Evolutionary conservation across 306 rosid genomes (phyloP), one percentile per base, ranked within the genome.

Genomic region (Vigna trinervia): DNA sequence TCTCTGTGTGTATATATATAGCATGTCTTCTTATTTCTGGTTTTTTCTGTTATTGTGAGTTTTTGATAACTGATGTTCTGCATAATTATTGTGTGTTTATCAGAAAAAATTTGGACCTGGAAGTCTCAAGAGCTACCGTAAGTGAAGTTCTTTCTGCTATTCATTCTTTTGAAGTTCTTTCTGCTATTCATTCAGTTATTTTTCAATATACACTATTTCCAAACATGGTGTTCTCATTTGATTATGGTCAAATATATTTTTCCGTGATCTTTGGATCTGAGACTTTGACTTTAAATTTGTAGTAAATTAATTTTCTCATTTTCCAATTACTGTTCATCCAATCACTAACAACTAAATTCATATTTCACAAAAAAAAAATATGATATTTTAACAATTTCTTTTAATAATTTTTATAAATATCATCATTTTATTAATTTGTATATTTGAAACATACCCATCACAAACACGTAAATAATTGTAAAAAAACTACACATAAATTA

Each of bases 71-170:
- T 5, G 8, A 0, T 68, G 79, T 4, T 26, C 11, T 53, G 51
- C 12, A 54, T 23, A 15, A 15, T 3, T 45, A 3, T 79, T 73
- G 12, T 73, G 12, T 78, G 12, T 71, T 68, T 82, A 14, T 60
- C 92, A 93, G 96, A 88, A 32, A 11, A 77, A 73, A 23, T 84
- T 45, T 82, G 96, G 98, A 82, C 89, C 90, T 1, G 95, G 94
- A 43, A 93, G 96, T 76, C 87, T 93, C 66, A 89, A 80, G 81
- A 84, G 85, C 89, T 75, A 9, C 83, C 93, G 98, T 93, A 81
- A 91, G 96, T 89, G 75, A 62, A 52, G 65, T 62, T 69, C 32
- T 71, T 84, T 46, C n/a, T 13, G 19, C 20, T 3, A 8, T 72
- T 66, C 46, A 3, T 61, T 41, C 4, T 48, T 41, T 45, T 28